Evolutionary conservation across 306 rosid genomes (phyloP).

Genomic region (Hippophae gyantsensis): DNA sequence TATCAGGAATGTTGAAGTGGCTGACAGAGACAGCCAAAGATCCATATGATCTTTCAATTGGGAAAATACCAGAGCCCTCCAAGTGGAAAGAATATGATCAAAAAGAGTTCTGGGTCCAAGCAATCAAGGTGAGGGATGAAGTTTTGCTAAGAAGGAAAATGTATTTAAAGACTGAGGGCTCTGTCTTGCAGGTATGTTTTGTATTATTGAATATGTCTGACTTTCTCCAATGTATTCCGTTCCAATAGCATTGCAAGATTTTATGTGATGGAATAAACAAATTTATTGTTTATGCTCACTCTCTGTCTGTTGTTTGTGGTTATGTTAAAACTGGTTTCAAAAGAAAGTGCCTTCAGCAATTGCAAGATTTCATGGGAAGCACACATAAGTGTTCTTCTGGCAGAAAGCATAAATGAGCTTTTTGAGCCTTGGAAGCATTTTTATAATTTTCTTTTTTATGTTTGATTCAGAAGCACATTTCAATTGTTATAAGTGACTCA

Average conservation of each 20-base stretch:
- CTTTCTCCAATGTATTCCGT: neutral
- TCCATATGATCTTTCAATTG: slow-evolving; percentile 39
- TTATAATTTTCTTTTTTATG: too few relatives aligned
- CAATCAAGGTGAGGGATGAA: slow-evolving; percentile 46
- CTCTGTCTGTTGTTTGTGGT: too few relatives aligned
- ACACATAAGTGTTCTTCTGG: too few relatives aligned
- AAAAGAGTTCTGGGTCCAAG: slow-evolving; percentile 42
- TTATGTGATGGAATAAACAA: neutral
- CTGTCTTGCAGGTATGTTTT: slow-evolving; percentile 52
- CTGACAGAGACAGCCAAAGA: slow-evolving; percentile 37
- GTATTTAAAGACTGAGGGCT: slow-evolving; percentile 30
- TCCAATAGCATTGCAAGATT: slow-evolving; percentile 1
- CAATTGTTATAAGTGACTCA: too few relatives aligned
- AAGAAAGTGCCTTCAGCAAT: too few relatives aligned
- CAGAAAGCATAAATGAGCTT: too few relatives aligned
- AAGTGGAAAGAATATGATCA: slow-evolving; percentile 44
- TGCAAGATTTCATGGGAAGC: too few relatives aligned
- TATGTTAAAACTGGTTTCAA: too few relatives aligned
- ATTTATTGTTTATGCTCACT: too few relatives aligned
- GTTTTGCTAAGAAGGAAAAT: slow-evolving; percentile 25
- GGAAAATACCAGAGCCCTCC: slow-evolving; percentile 44
- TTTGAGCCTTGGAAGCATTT: too few relatives aligned
- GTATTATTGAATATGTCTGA: neutral
- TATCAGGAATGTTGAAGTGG: slow-evolving; percentile 68
- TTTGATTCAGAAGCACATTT: too few relatives aligned